phyloP scores from a whole-genome alignment of 2,329 filamentous ascomycete species.

The Fusarium irregulare region DNA sequence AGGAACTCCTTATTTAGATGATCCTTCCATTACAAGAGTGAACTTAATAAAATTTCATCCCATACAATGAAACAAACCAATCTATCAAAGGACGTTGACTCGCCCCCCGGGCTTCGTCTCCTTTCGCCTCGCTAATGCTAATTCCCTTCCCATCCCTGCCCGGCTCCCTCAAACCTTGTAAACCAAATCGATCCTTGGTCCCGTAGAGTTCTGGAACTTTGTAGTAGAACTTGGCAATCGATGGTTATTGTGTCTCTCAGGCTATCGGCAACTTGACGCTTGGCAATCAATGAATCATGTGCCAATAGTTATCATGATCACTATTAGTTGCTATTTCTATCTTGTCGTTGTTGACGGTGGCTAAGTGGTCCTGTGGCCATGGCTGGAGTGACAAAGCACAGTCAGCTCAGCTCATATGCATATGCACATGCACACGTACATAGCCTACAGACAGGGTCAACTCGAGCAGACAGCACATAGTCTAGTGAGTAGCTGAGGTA shows the following conservation, averaged over 20 bases:
- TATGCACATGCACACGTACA: not conserved
- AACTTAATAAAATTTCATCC: slow-evolving; percentile 1
- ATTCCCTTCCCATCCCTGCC: slow-evolving; percentile 8
- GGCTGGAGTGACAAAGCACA: slow-evolving; percentile 2
- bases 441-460: not conserved
- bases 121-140: slow-evolving; percentile 17
- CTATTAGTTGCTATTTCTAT: slow-evolving; percentile 1
- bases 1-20: not conserved
- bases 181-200: slow-evolving; percentile 11
- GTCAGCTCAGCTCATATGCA: slow-evolving; percentile 1
- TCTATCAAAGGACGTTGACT: slow-evolving; percentile 1
- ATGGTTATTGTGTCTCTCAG: not conserved
- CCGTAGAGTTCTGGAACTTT: slow-evolving; percentile 9
- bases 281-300: slow-evolving; percentile 16
- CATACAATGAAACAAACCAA: slow-evolving; percentile 12
- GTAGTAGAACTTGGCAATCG: slow-evolving; percentile 5
- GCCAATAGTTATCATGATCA: not conserved
- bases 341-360: not conserved
- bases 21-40: no score
- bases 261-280: not conserved
- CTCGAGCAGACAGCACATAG: not conserved
- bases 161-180: not conserved
- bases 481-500: slow-evolving; percentile 3
- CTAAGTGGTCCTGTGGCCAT: not conserved
- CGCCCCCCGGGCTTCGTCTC: slow-evolving; percentile 4